Percentiles rank a stretch among this genome's conserved stretches.
phyloP scores from a whole-genome alignment of 257 asterid species.

The Lycium barbarum region DNA sequence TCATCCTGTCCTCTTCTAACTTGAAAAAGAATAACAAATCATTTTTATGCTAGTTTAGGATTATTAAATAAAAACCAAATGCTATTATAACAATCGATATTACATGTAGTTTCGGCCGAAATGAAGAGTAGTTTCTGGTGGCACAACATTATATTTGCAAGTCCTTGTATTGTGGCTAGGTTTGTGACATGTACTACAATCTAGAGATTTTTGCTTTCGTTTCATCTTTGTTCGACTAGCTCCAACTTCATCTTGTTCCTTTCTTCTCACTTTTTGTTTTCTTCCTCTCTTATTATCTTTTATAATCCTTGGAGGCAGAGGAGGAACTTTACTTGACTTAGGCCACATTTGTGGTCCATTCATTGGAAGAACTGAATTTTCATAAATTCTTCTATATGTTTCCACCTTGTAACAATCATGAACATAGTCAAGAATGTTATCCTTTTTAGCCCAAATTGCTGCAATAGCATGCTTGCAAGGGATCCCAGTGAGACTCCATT shows the following conservation, averaged over 20 bases:
- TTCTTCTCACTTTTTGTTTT: not conserved
- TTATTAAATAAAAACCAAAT: not conserved
- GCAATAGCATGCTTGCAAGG: no score
- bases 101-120: no score
- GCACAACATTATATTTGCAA: not conserved
- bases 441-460: not conserved
- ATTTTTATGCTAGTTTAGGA: not conserved
- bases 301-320: not conserved
- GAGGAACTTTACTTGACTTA: not conserved
- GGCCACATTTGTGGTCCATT: not conserved
- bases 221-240: not conserved
- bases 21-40: not conserved
- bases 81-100: not conserved
- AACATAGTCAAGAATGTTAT: slow-evolving; percentile 17
- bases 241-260: not conserved
- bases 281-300: not conserved
- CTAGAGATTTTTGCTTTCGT: not conserved
- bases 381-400: not conserved
- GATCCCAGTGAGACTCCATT: not conserved
- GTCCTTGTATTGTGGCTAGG: not conserved
- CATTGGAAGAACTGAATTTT: not conserved
- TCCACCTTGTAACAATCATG: slow-evolving; percentile 24
- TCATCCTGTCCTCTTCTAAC: not conserved
- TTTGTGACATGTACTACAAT: not conserved
- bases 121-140: no score